Evolutionary conservation across 306 rosid species (phyloP).

Genomic region (Morella rubra): DNA sequence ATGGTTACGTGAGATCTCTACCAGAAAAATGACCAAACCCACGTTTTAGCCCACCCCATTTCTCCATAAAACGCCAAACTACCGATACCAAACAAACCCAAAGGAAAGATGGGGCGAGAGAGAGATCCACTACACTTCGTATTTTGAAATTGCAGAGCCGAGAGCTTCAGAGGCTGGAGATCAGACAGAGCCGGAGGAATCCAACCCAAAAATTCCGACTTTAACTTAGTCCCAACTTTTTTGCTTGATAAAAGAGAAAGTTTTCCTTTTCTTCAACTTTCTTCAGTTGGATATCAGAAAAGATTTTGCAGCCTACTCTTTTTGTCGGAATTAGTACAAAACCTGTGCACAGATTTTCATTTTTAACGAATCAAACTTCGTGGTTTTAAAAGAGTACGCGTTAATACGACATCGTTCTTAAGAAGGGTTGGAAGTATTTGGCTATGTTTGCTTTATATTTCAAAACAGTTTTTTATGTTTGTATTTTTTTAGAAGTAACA

Average conservation of each 20-base stretch:
- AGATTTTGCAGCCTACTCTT: conserved; percentile 34
- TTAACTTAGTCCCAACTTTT: conserved; percentile 24
- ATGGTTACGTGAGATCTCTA: conserved; percentile 35
- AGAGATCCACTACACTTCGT: conserved; percentile 34
- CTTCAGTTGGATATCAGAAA: conserved; percentile 36
- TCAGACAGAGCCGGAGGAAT: conserved; percentile 23
- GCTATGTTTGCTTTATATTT: too few species aligned
- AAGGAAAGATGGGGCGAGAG: neutral
- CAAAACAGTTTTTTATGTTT: too few species aligned
- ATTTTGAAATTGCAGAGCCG: conserved; percentile 34
- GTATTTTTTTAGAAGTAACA: too few species aligned
- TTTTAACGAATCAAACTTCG: too few species aligned
- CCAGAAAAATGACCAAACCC: conserved; percentile 40
- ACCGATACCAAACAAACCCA: conserved; percentile 24
- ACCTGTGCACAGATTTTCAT: too few species aligned
- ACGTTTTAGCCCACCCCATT: conserved; percentile 32
- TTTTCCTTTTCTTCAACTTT: conserved; percentile 24
- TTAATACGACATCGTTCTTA: too few species aligned
- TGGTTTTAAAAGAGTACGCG: too few species aligned
- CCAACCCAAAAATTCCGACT: conserved; percentile 39
- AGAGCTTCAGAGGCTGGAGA: conserved; percentile 29
- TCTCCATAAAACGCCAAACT: conserved; percentile 37
- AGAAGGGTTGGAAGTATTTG: too few species aligned
- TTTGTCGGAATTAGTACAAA: conserved; percentile 17
- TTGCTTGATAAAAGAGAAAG: conserved; percentile 51